Conservation (phyloP, 2,329 filamentous ascomycete genomes). For the Pseudovirgaria hyperparasitica region DNA sequence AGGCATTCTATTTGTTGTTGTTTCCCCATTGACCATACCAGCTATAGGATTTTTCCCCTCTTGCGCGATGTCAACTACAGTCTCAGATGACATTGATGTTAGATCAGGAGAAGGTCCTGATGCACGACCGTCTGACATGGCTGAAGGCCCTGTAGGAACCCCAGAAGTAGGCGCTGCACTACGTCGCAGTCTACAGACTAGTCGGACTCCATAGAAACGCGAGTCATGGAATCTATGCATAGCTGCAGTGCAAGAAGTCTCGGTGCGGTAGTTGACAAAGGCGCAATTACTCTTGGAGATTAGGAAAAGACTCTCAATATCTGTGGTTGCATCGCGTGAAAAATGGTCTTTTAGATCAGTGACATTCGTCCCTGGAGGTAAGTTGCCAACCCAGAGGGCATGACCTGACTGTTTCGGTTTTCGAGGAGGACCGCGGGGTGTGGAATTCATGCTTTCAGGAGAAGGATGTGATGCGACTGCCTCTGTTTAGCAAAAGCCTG, state of each 20-base stretch:
- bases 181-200: slow-evolving; percentile 71
- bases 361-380: slow-evolving; percentile 71
- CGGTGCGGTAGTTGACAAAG: slow-evolving; percentile 88
- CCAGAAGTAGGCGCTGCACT: slow-evolving; percentile 33
- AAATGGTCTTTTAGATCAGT: slow-evolving; percentile 85
- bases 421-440: slow-evolving; percentile 49
- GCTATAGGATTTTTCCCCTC: slow-evolving; percentile 7
- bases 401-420: slow-evolving; percentile 64
- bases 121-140: slow-evolving; percentile 22
- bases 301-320: slow-evolving; percentile 80
- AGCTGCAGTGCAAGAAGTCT: slow-evolving; percentile 59
- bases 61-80: slow-evolving; percentile 7
- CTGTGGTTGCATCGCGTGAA: slow-evolving; percentile 58
- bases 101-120: slow-evolving; percentile 13
- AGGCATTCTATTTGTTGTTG: slow-evolving; percentile 29
- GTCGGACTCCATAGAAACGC: slow-evolving; percentile 68
- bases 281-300: slow-evolving; percentile 97
- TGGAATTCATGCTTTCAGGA: slow-evolving; percentile 13
- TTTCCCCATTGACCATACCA: slow-evolving; percentile 6
- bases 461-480: slow-evolving; percentile 2
- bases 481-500: no score
- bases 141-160: slow-evolving; percentile 43
- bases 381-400: slow-evolving; percentile 90
- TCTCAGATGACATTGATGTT: slow-evolving; percentile 12
- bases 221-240: slow-evolving; percentile 84